Base-by-base conservation (phyloP, 768 basidiomycete genomes). In the Cyclocybe aegerita region DNA sequence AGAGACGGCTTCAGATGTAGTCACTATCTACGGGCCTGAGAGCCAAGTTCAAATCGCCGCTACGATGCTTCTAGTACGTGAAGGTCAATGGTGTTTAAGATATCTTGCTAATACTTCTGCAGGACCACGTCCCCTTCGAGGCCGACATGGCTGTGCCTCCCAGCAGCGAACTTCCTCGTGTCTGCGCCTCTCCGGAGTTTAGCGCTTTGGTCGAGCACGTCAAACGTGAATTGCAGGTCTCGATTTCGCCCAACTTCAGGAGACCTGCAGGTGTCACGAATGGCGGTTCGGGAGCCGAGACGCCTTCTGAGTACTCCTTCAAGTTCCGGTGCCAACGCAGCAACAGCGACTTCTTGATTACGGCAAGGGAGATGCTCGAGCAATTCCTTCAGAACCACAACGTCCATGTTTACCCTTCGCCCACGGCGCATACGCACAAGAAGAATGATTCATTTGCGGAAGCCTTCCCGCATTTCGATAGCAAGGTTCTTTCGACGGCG, bases 111-210 rank as follows among this genome's bases (percentile, higher is more conserved):
- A 52, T 37, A 34, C 37, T 29, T 12, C 30, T 23, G 8, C 61
- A 96, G 93, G 93, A 97, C 64, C 93, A 96, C 61, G 92, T 98
- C 52, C 94, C 93, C 3, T 96, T 96, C 63, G 94, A 98, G 67
- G 94, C 93, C 10, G 93, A 96, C 58, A 89, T 96, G 82, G 83
- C 86, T 37, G 85, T 98, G 16, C 94, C 94, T 4, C 87, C 90
- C 8, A 87, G 83, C 58, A 69, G 81, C 9, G 94, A 97, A 49
- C 76, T 98, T 32, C 79, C 87, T 10, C 78, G 82, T 31, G 73
- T 98, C 37, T 85, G 85, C 59, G 69, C 80, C 30, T 86, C 90
- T 2, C 69, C 85, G n/a, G 94, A 98, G 40, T 98, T 95, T 66
- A 75, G 75, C 42, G 80, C 81, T n/a, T 85, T 98, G 53, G 83